phyloP scores from a whole-genome alignment of 352 stramenopile species.

The Globisporangium middletonii region DNA sequence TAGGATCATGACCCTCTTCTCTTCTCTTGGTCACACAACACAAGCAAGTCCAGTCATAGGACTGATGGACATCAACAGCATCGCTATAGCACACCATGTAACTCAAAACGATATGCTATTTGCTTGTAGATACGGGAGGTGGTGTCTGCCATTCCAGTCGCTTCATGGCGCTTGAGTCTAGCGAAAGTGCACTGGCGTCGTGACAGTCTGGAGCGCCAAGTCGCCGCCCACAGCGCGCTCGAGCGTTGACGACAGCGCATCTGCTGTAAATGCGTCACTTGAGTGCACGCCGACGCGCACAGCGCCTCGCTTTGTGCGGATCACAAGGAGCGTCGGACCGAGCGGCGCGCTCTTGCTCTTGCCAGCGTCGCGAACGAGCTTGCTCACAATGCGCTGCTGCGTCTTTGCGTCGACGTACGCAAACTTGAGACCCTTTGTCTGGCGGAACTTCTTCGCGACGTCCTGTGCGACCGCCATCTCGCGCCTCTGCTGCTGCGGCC shows the following conservation, averaged over 20 bases:
- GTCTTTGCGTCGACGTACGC: slow-evolving; percentile 72
- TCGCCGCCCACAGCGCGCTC: slow-evolving; percentile 71
- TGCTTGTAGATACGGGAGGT: no score
- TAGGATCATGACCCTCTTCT: no score
- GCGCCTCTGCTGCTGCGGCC: slow-evolving; percentile 26
- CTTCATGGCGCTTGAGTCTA: slow-evolving; percentile 1
- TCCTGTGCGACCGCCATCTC: slow-evolving; percentile 52
- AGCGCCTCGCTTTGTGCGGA: slow-evolving; percentile 63
- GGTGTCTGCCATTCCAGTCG: no score
- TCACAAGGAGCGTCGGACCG: slow-evolving; percentile 50
- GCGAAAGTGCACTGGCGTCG: slow-evolving; percentile 32
- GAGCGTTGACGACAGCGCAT: slow-evolving; percentile 58
- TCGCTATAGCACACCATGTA: no score
- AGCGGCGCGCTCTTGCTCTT: slow-evolving; percentile 23
- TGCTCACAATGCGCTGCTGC: slow-evolving; percentile 43
- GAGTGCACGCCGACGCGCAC: slow-evolving; percentile 44
- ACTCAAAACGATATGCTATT: no score
- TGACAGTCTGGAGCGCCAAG: slow-evolving; percentile 31
- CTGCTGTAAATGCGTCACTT: slow-evolving; percentile 29
- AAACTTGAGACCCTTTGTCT: slow-evolving; percentile 55
- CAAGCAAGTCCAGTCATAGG: no score
- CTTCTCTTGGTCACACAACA: no score
- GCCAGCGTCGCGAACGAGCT: slow-evolving; percentile 28
- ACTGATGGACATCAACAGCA: no score
- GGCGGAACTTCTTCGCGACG: slow-evolving; percentile 58